These are phyloP conservation scores for Coniella lustricola DNA, from an alignment of 2,329 filamentous ascomycete species.

Conservation along the genomic window DNA sequence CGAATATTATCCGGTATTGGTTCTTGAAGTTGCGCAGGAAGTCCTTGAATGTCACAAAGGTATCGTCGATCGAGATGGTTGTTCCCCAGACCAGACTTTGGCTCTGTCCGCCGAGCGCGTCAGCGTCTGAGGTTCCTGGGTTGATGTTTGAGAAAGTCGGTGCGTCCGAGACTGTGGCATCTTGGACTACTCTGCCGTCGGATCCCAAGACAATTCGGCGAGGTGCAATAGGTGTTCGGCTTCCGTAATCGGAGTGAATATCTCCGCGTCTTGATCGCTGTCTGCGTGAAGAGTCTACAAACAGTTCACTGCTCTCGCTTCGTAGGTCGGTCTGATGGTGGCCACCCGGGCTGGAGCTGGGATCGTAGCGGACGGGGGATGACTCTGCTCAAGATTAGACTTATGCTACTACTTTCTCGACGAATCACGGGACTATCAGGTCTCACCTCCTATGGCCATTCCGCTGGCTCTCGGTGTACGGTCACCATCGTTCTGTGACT, in stretches of 20 bases:
- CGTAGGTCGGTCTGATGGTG: constrained; percentile 64
- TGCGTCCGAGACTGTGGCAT: constrained; percentile 49
- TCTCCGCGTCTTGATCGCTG: constrained; percentile 61
- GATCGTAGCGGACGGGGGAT: constrained; percentile 84
- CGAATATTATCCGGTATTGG: constrained; percentile 88
- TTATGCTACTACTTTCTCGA: neutral
- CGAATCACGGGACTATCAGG: neutral
- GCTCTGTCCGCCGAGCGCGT: constrained; percentile 73
- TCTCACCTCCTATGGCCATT: constrained; percentile 55
- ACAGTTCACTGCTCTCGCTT: constrained; percentile 81
- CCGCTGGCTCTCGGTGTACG: constrained; percentile 64
- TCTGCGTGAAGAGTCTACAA: constrained; percentile 53
- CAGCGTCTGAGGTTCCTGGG: constrained; percentile 85
- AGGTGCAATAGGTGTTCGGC: constrained; percentile 43
- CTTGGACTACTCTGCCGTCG: constrained; percentile 48
- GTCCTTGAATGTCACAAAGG: constrained; percentile 79
- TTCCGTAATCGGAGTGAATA: constrained; percentile 72
- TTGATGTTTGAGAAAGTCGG: constrained; percentile 58
- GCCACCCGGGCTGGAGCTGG: constrained; percentile 75
- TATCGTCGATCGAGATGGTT: constrained; percentile 88
- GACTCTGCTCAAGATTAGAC: constrained; percentile 54
- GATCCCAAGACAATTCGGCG: constrained; percentile 55
- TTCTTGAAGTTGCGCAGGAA: constrained; percentile 87
- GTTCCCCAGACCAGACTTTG: constrained; percentile 93
- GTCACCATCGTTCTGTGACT: constrained; percentile 49